Percentiles rank a stretch among this genome's conserved stretches.
These are phyloP conservation scores for Rosa persica DNA, from an alignment of 306 rosid genomes.

Conservation along the genomic window DNA sequence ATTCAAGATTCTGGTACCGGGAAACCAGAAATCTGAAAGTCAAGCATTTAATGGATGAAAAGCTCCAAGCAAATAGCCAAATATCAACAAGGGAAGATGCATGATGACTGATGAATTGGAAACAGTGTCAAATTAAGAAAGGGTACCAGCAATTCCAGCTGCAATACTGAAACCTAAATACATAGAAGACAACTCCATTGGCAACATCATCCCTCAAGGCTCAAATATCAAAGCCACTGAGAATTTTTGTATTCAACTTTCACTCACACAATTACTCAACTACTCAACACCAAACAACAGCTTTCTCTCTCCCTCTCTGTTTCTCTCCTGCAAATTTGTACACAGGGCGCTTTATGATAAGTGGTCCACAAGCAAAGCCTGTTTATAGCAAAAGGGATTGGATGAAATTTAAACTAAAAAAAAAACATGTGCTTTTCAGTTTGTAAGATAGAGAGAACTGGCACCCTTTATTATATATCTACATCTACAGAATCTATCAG, in stretches of 20 bases:
- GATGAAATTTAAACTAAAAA: neutral
- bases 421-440: neutral
- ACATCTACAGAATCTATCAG: neutral
- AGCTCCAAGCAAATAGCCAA: neutral
- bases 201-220: constrained; percentile 14
- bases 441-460: neutral
- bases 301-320: neutral
- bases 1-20: neutral
- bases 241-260: neutral
- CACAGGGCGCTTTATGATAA: neutral
- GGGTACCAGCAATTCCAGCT: constrained; percentile 44
- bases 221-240: constrained; percentile 2
- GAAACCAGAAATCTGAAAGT: neutral
- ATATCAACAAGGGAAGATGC: constrained; percentile 3
- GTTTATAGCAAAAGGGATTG: neutral
- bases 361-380: neutral
- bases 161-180: constrained; percentile 27
- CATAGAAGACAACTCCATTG: constrained; percentile 29
- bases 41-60: neutral
- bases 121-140: neutral
- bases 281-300: neutral
- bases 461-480: constrained; percentile 2
- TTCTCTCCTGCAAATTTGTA: neutral
- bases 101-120: neutral
- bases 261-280: neutral